Evolutionary conservation across 805 yeast species (phyloP).

Genomic region (Spathaspora hagerdaliae): DNA sequence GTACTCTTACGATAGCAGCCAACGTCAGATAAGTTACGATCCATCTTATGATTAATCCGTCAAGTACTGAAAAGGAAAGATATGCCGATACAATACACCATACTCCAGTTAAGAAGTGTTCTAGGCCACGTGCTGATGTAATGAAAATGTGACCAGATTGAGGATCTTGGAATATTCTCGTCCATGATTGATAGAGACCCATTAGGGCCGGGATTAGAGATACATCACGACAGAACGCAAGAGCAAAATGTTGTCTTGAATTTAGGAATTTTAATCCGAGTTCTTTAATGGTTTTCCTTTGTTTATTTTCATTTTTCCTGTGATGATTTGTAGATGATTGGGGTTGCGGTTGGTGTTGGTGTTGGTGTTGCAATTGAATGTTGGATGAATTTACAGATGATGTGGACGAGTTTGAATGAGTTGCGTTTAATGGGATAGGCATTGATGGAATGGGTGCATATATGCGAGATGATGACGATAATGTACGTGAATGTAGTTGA

Average conservation of each 20-base stretch:
- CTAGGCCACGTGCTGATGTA: slow-evolving; percentile 67
- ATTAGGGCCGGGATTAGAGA: slow-evolving; percentile 66
- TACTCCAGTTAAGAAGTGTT: slow-evolving; percentile 75
- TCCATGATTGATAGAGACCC: slow-evolving; percentile 48
- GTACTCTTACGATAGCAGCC: slow-evolving; percentile 84
- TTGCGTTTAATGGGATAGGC: background rate
- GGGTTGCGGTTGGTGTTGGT: slow-evolving; percentile 4
- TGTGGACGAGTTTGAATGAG: slow-evolving; percentile 1
- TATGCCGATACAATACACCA: slow-evolving; percentile 93
- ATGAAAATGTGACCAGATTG: slow-evolving; percentile 3
- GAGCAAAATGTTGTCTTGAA: slow-evolving; percentile 69
- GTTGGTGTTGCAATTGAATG: slow-evolving; percentile 1
- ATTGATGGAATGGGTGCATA: slow-evolving; percentile 8
- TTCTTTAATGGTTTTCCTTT: slow-evolving; percentile 38
- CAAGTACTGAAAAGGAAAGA: slow-evolving; percentile 76
- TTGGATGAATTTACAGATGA: slow-evolving; percentile 5
- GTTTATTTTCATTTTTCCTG: background rate
- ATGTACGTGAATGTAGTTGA: background rate
- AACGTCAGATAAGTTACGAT: slow-evolving; percentile 83
- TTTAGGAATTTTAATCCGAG: slow-evolving; percentile 69
- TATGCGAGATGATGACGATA: background rate
- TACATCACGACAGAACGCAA: slow-evolving; percentile 75
- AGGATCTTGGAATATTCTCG: slow-evolving; percentile 21
- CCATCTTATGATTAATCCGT: slow-evolving; percentile 91
- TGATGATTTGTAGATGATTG: slow-evolving; percentile 2